Percentiles rank a stretch among this genome's conserved stretches.
These are phyloP conservation scores for Hypoxylon sp. DNA, from an alignment of 2,329 filamentous ascomycete genomes.

Conservation along the genomic window DNA sequence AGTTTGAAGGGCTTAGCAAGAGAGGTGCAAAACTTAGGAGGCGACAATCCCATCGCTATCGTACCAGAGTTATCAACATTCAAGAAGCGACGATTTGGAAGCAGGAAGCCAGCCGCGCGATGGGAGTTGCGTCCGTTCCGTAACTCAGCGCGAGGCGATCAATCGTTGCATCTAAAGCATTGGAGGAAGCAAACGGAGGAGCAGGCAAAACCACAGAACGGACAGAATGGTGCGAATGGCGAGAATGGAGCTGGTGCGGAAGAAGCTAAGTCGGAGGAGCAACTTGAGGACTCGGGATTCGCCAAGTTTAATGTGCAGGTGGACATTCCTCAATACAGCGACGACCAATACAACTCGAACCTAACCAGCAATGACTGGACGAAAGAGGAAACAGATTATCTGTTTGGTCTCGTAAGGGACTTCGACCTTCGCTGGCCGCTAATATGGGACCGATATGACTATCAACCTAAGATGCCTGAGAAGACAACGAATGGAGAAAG, in stretches of 20 bases:
- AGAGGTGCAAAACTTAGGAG: constrained; percentile 76
- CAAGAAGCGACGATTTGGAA: constrained; percentile 71
- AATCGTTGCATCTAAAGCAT: constrained; percentile 78
- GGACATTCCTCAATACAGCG: constrained; percentile 83
- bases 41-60: constrained; percentile 77
- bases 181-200: constrained; percentile 78
- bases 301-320: constrained; percentile 90
- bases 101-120: constrained; percentile 68
- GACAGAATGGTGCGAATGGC: constrained; percentile 52
- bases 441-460: constrained; percentile 94
- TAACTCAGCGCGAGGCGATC: constrained; percentile 82
- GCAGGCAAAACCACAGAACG: constrained; percentile 50
- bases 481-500: constrained; percentile 59
- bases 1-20: constrained; percentile 76
- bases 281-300: constrained; percentile 75
- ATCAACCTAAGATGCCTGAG: constrained; percentile 62
- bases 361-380: constrained; percentile 86
- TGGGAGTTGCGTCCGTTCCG: constrained; percentile 81
- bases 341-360: constrained; percentile 86
- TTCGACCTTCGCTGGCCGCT: constrained; percentile 92
- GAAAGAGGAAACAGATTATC: constrained; percentile 92
- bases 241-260: constrained; percentile 57
- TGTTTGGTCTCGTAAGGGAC: constrained; percentile 80
- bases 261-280: constrained; percentile 57
- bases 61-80: constrained; percentile 72